Conservation (phyloP, 169 alveolate genomes). For the Toxoplasma gondii region DNA sequence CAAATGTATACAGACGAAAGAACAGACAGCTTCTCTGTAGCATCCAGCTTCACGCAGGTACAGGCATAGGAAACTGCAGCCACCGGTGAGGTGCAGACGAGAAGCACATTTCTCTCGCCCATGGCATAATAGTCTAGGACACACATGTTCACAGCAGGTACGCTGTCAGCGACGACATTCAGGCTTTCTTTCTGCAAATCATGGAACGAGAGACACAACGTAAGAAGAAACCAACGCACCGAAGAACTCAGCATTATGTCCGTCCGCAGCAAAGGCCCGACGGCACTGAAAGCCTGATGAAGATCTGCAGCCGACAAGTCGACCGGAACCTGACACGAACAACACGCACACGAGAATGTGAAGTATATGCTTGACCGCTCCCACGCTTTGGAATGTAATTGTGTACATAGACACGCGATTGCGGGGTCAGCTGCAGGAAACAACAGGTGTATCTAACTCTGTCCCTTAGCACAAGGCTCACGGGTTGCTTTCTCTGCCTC, state of each 20-base stretch:
- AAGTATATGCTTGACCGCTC: no score
- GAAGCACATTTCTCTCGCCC: no score
- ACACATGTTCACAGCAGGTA: no score
- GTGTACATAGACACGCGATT: not conserved
- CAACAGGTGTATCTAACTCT: not conserved
- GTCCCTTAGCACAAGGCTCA: not conserved
- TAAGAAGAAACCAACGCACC: not conserved
- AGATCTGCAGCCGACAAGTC: conserved; percentile 25
- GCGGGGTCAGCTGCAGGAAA: not conserved
- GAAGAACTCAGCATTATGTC: conserved; percentile 24
- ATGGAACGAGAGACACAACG: no score
- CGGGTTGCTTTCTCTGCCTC: not conserved
- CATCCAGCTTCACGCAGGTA: no score
- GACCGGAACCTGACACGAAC: not conserved
- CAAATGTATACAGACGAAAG: not conserved
- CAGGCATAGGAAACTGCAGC: no score
- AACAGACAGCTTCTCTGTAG: no score
- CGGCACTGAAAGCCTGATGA: conserved; percentile 32
- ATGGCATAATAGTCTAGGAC: no score
- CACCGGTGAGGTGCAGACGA: no score
- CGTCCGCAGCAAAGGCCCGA: conserved; percentile 36
- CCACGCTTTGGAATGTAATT: no score
- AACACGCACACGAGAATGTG: not conserved
- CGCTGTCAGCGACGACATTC: no score
- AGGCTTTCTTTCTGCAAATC: no score